phyloP scores from a whole-genome alignment of 495 filamentous ascomycete species.

The Aspergillus leporis region DNA sequence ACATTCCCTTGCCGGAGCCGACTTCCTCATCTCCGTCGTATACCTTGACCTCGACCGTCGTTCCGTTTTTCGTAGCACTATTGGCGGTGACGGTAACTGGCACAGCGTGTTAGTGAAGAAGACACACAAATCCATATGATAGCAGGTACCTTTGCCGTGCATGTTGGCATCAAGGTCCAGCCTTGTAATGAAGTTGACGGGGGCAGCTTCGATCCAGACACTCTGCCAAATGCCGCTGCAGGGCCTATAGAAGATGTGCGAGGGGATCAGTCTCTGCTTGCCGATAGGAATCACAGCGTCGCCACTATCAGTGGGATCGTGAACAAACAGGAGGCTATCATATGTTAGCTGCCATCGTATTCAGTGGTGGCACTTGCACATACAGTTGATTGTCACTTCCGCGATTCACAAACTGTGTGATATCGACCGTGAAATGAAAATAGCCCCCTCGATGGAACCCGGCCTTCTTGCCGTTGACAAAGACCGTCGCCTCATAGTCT shows the following conservation, averaged over 20 bases:
- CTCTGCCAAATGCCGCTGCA: constrained; percentile 72
- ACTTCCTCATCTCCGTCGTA: constrained; percentile 41
- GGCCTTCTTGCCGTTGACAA: constrained; percentile 57
- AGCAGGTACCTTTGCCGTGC: constrained; percentile 54
- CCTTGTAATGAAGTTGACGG: constrained; percentile 52
- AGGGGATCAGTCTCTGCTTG: constrained; percentile 59
- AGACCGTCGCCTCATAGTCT: constrained; percentile 66
- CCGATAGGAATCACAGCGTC: constrained; percentile 60
- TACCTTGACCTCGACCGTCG: constrained; percentile 44
- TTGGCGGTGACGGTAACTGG: constrained; percentile 54
- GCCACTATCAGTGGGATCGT: constrained; percentile 61
- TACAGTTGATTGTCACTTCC: constrained; percentile 55
- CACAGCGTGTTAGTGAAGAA: not conserved
- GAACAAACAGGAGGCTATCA: constrained; percentile 57
- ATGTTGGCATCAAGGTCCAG: constrained; percentile 59
- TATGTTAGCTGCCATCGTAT: constrained; percentile 5
- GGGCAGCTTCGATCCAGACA: constrained; percentile 66
- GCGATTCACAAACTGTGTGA: constrained; percentile 48
- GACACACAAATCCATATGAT: not conserved
- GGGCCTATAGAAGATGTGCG: constrained; percentile 69
- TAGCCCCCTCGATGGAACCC: constrained; percentile 63
- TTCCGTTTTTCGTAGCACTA: constrained; percentile 28
- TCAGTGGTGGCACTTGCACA: constrained; percentile 15
- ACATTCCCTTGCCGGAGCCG: constrained; percentile 37
- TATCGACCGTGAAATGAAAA: constrained; percentile 59